Evolutionary conservation across 495 filamentous ascomycete species (phyloP).

Genomic region (Neurospora sp.): DNA sequence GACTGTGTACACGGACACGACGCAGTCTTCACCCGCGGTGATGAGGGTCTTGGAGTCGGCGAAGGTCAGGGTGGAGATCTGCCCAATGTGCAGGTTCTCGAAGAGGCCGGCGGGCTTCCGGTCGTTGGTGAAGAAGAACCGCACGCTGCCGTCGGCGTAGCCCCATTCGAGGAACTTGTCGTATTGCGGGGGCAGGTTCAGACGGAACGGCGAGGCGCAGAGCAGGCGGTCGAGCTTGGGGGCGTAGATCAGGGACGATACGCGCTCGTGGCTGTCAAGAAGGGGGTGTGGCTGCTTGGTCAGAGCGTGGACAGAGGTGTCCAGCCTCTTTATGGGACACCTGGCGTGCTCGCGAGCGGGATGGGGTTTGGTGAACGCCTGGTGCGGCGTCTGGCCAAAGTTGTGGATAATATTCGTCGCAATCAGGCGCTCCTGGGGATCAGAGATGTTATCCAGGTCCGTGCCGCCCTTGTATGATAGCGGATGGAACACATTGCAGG

Average conservation of each 20-base stretch:
- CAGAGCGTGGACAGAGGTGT: slow-evolving; percentile 66
- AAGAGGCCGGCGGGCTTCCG: slow-evolving; percentile 60
- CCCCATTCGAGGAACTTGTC: slow-evolving; percentile 96
- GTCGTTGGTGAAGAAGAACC: slow-evolving; percentile 70
- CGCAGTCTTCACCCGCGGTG: slow-evolving; percentile 85
- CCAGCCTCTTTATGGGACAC: slow-evolving; percentile 55
- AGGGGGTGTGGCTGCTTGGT: slow-evolving; percentile 74
- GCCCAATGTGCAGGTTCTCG: slow-evolving; percentile 85
- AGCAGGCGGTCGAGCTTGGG: slow-evolving; percentile 72
- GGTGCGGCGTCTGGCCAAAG: slow-evolving; percentile 93
- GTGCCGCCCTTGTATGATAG: slow-evolving; percentile 89
- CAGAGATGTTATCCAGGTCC: slow-evolving; percentile 83
- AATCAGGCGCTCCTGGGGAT: slow-evolving; percentile 71
- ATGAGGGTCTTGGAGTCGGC: slow-evolving; percentile 84
- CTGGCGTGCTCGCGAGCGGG: slow-evolving; percentile 56
- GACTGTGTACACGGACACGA: slow-evolving; percentile 69
- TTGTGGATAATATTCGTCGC: slow-evolving; percentile 97
- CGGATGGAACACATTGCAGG: slow-evolving; percentile 90
- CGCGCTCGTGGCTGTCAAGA: slow-evolving; percentile 69
- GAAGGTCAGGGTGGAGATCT: slow-evolving; percentile 70
- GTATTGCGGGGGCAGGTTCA: slow-evolving; percentile 78
- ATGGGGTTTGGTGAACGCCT: slow-evolving; percentile 80
- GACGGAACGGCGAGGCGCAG: slow-evolving; percentile 67
- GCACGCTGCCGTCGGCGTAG: slow-evolving; percentile 82
- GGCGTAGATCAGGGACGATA: slow-evolving; percentile 69